phyloP scores from a whole-genome alignment of 495 filamentous ascomycete genomes.

The Penicillium dipodomyicola region DNA sequence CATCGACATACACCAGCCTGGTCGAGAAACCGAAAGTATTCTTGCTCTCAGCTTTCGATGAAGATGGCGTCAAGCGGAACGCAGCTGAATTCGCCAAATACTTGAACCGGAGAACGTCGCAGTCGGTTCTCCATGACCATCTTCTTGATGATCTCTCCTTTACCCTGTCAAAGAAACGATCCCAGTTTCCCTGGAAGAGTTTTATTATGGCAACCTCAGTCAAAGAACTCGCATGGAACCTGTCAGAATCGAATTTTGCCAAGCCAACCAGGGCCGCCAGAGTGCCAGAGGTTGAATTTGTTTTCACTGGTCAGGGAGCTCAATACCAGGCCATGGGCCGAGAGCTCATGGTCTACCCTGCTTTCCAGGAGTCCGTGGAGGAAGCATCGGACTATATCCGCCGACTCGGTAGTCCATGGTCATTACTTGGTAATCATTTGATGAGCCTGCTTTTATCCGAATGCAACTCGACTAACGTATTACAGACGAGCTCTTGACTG shows the following conservation, averaged over 20 bases:
- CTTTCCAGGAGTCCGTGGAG: conserved; percentile 28
- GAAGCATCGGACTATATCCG: conserved; percentile 27
- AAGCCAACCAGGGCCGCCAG: conserved; percentile 17
- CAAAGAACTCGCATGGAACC: conserved; percentile 24
- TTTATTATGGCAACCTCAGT: conserved; percentile 23
- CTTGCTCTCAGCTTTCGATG: conserved; percentile 30
- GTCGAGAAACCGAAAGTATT: conserved; percentile 22
- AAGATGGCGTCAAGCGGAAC: conserved; percentile 31
- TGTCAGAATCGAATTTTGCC: conserved; percentile 17
- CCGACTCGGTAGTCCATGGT: conserved; percentile 32
- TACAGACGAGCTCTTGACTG: conserved; percentile 22
- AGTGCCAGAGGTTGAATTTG: conserved; percentile 20
- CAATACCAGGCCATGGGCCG: conserved; percentile 36
- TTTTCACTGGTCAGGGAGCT: conserved; percentile 41
- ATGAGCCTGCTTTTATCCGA: conserved; percentile 25
- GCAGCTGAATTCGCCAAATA: conserved; percentile 24
- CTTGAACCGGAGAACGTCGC: conserved; percentile 7
- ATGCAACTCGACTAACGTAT: not conserved
- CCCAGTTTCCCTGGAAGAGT: conserved; percentile 27
- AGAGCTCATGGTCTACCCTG: conserved; percentile 27
- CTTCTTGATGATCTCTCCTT: conserved; percentile 28
- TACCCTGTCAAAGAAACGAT: conserved; percentile 24
- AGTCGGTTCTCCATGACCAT: not conserved
- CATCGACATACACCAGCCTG: not conserved
- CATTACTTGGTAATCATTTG: conserved; percentile 23